These are phyloP conservation scores for Beauveria medogensis DNA, from an alignment of 2,329 filamentous ascomycete species.

Conservation along the genomic window DNA sequence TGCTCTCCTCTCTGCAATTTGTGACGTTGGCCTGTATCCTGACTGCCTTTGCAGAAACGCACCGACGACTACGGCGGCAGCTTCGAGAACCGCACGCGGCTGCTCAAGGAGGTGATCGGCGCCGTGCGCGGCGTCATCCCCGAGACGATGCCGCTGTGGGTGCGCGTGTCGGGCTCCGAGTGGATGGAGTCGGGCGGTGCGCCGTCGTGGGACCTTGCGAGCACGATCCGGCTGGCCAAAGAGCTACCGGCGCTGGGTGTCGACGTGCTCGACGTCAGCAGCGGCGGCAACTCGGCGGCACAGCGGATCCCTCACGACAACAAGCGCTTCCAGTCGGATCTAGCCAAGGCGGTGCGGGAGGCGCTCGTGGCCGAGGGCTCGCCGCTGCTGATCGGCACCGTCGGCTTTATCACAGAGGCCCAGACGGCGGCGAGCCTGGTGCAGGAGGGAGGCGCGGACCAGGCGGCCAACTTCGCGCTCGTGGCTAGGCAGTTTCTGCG, in stretches of 20 bases:
- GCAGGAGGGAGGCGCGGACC: conserved; percentile 40
- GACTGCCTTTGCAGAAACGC: conserved; percentile 32
- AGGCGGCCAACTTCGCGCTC: conserved; percentile 57
- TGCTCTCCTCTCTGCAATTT: not conserved
- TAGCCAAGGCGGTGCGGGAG: conserved; percentile 38
- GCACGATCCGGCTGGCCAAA: conserved; percentile 46
- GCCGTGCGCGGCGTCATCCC: conserved; percentile 46
- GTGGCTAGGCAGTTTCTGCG: conserved; percentile 71
- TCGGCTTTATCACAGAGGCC: conserved; percentile 65
- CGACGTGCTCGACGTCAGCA: conserved; percentile 76
- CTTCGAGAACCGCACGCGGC: conserved; percentile 57
- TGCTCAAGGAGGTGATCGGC: conserved; percentile 46
- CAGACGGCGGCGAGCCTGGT: conserved; percentile 54
- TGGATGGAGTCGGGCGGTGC: conserved; percentile 45
- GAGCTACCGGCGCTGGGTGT: conserved; percentile 65
- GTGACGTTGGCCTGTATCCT: no score
- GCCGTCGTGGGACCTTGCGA: conserved; percentile 59
- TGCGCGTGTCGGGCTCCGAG: conserved; percentile 55
- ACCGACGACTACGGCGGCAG: conserved; percentile 59
- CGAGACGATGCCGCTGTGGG: conserved; percentile 44
- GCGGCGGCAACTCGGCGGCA: conserved; percentile 58
- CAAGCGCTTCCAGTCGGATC: conserved; percentile 63
- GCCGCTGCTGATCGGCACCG: conserved; percentile 58
- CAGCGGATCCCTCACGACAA: conserved; percentile 51
- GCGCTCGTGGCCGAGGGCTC: conserved; percentile 42